Evolutionary conservation across 2,329 filamentous ascomycete species (phyloP).

Genomic region (Cercospora sojina): DNA sequence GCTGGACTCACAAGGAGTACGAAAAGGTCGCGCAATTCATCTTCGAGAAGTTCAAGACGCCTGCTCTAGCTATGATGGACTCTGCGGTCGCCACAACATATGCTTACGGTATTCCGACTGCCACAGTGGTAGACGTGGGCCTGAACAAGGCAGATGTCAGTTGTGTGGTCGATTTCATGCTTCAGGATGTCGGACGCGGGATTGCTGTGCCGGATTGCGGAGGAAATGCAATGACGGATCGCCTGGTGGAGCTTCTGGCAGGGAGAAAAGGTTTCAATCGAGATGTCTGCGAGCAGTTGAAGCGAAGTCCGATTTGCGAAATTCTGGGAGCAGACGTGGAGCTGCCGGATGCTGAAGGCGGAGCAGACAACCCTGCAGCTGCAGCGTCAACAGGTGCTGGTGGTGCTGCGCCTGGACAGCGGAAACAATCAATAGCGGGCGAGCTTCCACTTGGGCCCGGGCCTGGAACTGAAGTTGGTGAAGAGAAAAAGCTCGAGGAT

Average conservation of each 20-base stretch:
- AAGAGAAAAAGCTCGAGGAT: constrained; percentile 52
- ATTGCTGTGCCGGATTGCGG: constrained; percentile 67
- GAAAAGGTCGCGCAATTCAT: constrained; percentile 90
- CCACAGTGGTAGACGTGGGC: constrained; percentile 88
- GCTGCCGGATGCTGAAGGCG: constrained; percentile 51
- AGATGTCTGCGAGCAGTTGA: constrained; percentile 66
- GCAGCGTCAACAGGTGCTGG: constrained; percentile 56
- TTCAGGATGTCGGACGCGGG: constrained; percentile 67
- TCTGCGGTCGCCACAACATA: constrained; percentile 77
- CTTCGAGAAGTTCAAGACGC: constrained; percentile 95
- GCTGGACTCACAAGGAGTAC: constrained; percentile 84
- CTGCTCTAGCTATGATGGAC: constrained; percentile 86
- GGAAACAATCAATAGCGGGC: constrained; percentile 43
- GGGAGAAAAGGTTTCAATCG: constrained; percentile 56
- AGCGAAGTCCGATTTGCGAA: constrained; percentile 63
- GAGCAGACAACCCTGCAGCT: constrained; percentile 53
- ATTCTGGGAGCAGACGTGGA: constrained; percentile 56
- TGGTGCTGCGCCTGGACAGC: constrained; percentile 46
- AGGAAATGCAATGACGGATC: constrained; percentile 80
- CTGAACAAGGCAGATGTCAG: constrained; percentile 91
- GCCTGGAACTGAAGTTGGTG: constrained; percentile 55
- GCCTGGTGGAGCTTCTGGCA: constrained; percentile 64
- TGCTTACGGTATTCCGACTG: constrained; percentile 77
- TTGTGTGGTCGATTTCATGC: constrained; percentile 77
- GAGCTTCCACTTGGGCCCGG: constrained; percentile 55